phyloP scores from a whole-genome alignment of 1,284 basidiomycete species.

The Fomitopsis betulina region DNA sequence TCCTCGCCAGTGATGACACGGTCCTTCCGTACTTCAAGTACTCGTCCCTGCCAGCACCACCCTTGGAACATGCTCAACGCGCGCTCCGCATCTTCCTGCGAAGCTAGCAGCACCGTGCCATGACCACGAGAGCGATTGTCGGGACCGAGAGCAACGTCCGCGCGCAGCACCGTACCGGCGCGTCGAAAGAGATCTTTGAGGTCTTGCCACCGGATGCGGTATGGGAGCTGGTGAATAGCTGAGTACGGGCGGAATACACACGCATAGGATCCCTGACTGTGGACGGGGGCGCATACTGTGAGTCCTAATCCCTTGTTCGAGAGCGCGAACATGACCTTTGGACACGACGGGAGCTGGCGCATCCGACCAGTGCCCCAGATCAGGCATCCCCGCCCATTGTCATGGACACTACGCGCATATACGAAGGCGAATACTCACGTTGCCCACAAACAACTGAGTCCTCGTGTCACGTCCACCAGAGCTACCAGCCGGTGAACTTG shows the following conservation, averaged over 20 bases:
- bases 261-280: not conserved
- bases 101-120: conserved; percentile 89
- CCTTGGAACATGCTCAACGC: conserved; percentile 91
- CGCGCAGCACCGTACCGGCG: conserved; percentile 91
- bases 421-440: conserved; percentile 46
- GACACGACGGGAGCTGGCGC: too few relatives aligned
- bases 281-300: too few relatives aligned
- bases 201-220: conserved; percentile 95
- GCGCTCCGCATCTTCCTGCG: conserved; percentile 86
- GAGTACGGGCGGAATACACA: not conserved
- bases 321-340: too few relatives aligned
- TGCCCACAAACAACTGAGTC: conserved; percentile 88
- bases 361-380: too few relatives aligned
- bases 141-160: conserved; percentile 89
- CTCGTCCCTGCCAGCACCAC: conserved; percentile 88
- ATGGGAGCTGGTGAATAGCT: conserved; percentile 60
- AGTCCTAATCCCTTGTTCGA: too few relatives aligned
- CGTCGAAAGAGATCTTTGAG: conserved; percentile 96
- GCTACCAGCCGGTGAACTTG: conserved; percentile 40
- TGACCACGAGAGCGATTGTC: conserved; percentile 92
- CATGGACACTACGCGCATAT: too few relatives aligned
- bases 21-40: conserved; percentile 85
- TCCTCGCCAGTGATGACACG: conserved; percentile 39
- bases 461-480: conserved; percentile 72
- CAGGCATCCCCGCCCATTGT: too few relatives aligned